phyloP scores from a whole-genome alignment of 257 asterid species.

The Solanum verrucosum region DNA sequence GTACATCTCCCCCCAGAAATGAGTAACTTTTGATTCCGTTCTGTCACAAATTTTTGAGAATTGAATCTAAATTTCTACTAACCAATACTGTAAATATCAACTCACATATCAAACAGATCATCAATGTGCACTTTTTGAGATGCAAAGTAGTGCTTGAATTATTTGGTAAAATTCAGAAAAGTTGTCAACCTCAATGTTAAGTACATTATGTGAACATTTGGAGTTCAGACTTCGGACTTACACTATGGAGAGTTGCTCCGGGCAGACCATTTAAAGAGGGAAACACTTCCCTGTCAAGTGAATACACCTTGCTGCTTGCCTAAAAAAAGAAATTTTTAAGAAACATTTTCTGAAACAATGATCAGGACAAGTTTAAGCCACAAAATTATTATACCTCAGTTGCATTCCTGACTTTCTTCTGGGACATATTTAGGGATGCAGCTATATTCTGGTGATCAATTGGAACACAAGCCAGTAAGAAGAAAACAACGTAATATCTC shows the following conservation, averaged over 20 bases:
- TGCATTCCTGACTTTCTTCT: slow-evolving; percentile 89
- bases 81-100: not conserved
- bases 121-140: not conserved
- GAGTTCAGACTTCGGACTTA: slow-evolving; percentile 30
- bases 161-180: not conserved
- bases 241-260: slow-evolving; percentile 82
- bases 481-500: not conserved
- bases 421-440: slow-evolving; percentile 74
- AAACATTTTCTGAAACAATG: not conserved
- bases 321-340: slow-evolving; percentile 16
- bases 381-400: slow-evolving; percentile 59
- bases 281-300: slow-evolving; percentile 86
- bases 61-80: not conserved
- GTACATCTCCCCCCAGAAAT: not conserved
- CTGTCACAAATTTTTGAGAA: not conserved
- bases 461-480: not conserved
- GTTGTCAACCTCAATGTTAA: not conserved
- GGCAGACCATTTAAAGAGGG: slow-evolving; percentile 87
- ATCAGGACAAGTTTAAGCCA: not conserved
- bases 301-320: slow-evolving; percentile 82
- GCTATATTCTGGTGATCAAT: slow-evolving; percentile 68
- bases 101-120: not conserved
- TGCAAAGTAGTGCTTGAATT: not conserved
- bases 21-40: not conserved
- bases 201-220: not conserved